A percentile compares a stretch with the other conserved stretches of the same genome.
These are phyloP conservation scores for Rubus parviflorus DNA, from an alignment of 306 rosid species.

Conservation along the genomic window DNA sequence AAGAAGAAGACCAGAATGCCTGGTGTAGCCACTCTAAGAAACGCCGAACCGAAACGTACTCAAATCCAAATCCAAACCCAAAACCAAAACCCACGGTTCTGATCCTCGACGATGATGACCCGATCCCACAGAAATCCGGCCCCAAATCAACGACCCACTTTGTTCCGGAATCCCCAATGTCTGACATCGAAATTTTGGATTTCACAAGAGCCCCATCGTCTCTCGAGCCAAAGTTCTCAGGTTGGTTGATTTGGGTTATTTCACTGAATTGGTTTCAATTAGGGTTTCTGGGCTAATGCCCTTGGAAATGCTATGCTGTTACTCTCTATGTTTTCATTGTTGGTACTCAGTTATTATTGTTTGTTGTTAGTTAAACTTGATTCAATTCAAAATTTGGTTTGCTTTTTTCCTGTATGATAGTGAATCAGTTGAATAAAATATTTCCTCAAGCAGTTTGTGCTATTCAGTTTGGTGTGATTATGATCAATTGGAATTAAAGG, in stretches of 20 bases:
- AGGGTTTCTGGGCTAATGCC: background rate
- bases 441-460: too few relatives aligned
- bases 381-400: background rate
- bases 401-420: too few relatives aligned
- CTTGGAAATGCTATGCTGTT: background rate
- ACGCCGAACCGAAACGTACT: constrained; percentile 47
- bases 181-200: constrained; percentile 58
- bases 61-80: constrained; percentile 1
- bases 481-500: too few relatives aligned
- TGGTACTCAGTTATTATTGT: too few relatives aligned
- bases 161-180: constrained; percentile 75
- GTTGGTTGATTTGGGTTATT: background rate
- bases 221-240: background rate
- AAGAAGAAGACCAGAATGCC: constrained; percentile 15
- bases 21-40: constrained; percentile 64
- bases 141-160: constrained; percentile 33
- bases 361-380: background rate
- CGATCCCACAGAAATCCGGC: constrained; percentile 52
- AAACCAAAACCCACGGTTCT: constrained; percentile 40
- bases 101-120: constrained; percentile 77
- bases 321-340: background rate
- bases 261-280: background rate
- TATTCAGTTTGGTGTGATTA: too few relatives aligned
- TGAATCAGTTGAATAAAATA: too few relatives aligned
- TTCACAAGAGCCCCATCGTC: constrained; percentile 29